Conservation (phyloP, 805 yeast species). For the Pichia ethanolica region DNA sequence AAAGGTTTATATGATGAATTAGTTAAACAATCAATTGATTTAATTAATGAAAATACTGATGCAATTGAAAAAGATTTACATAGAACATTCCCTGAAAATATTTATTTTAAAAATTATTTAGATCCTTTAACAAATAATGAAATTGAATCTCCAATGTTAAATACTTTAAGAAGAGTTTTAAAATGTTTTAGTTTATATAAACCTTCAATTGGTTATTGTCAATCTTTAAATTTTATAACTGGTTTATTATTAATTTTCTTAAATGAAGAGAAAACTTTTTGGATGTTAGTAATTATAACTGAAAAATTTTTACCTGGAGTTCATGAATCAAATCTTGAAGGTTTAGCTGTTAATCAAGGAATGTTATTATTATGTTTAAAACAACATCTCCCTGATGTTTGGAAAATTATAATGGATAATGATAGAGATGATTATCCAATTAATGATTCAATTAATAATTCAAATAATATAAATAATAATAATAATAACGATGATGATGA, state of each 20-base stretch:
- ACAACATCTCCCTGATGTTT: slow-evolving; percentile 76
- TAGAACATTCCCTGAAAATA: slow-evolving; percentile 92
- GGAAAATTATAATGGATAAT: slow-evolving; percentile 43
- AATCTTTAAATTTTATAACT: slow-evolving; percentile 85
- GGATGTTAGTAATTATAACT: slow-evolving; percentile 92
- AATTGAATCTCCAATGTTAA: slow-evolving; percentile 58
- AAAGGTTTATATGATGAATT: slow-evolving; percentile 68
- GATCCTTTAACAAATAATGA: slow-evolving; percentile 6
- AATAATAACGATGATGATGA: slow-evolving; percentile 22
- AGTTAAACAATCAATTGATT: slow-evolving; percentile 46
- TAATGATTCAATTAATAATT: too few relatives aligned
- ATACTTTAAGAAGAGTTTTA: slow-evolving; percentile 70
- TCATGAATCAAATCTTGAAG: slow-evolving; percentile 84
- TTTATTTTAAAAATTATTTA: slow-evolving; percentile 51
- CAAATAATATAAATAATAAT: slow-evolving; percentile 15
- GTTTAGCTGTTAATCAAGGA: slow-evolving; percentile 93
- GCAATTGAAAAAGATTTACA: slow-evolving; percentile 90
- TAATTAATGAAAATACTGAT: slow-evolving; percentile 66
- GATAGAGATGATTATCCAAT: slow-evolving; percentile 15
- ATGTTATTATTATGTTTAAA: slow-evolving; percentile 80
- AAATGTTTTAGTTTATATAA: slow-evolving; percentile 77
- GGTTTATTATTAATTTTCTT: slow-evolving; percentile 78
- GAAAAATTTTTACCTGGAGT: slow-evolving; percentile 83
- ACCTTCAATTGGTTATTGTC: slow-evolving; percentile 94
- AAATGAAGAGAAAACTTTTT: slow-evolving; percentile 92